A percentile compares a stretch with the other conserved stretches of the same genome.
Conservation (phyloP, 202 grass and related monocot species). For the Bolboschoenoplectus hybrid region DNA sequence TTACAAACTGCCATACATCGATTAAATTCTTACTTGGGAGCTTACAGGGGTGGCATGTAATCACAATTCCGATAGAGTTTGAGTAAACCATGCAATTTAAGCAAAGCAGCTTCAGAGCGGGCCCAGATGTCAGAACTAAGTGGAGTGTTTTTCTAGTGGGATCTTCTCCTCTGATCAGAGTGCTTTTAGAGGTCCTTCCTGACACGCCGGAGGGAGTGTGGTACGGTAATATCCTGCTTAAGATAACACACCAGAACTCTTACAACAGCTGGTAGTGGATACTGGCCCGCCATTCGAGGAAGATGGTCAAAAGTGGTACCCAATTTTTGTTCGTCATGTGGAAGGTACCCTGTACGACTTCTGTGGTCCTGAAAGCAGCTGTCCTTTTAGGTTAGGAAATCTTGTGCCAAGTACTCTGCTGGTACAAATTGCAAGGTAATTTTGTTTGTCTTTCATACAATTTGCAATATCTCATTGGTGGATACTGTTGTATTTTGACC, state of each 20-base stretch:
- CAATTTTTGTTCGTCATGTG: not conserved
- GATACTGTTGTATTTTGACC: too few species aligned
- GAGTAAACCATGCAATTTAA: conserved; percentile 4
- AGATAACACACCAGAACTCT: not conserved
- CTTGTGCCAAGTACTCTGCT: not conserved
- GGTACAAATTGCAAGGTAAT: not conserved
- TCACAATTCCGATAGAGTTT: not conserved
- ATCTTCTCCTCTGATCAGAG: not conserved
- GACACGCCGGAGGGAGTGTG: not conserved
- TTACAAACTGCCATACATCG: too few species aligned
- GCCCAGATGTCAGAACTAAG: not conserved
- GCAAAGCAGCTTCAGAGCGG: not conserved
- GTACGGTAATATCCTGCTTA: not conserved
- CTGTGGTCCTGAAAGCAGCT: conserved; percentile 8
- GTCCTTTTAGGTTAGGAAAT: not conserved
- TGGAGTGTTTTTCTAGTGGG: not conserved
- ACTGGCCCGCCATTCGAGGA: not conserved
- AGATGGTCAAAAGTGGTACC: not conserved
- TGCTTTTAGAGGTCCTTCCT: not conserved
- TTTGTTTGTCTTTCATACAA: not conserved
- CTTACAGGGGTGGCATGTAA: not conserved
- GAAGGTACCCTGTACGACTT: conserved; percentile 13
- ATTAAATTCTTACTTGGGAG: not conserved
- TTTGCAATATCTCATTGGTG: too few species aligned
- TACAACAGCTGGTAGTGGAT: not conserved